phyloP scores from a whole-genome alignment of 2,329 filamentous ascomycete genomes.

The Talaromyces sp. region DNA sequence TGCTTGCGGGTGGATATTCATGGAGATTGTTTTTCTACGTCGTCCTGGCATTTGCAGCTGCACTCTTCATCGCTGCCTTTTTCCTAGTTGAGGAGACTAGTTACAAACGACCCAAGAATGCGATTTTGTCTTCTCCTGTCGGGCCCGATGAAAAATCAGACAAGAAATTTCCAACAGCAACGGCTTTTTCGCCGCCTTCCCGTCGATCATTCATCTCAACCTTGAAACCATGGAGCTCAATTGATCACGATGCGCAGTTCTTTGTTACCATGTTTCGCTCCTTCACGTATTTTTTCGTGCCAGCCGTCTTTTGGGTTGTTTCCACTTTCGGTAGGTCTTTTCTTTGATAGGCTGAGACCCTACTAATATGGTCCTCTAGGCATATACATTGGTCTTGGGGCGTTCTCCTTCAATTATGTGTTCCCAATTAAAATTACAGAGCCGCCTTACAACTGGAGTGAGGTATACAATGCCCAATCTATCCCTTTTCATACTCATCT shows the following conservation, averaged over 20 bases:
- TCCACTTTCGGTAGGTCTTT: conserved; percentile 38
- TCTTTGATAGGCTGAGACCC: neutral
- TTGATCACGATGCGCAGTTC: conserved; percentile 40
- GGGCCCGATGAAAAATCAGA: conserved; percentile 12
- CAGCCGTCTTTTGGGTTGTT: conserved; percentile 47
- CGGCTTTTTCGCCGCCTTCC: conserved; percentile 16
- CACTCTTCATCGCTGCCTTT: conserved; percentile 43
- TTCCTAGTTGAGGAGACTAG: conserved; percentile 57
- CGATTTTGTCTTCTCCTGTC: neutral
- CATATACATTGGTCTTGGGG: conserved; percentile 45
- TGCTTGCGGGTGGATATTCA: conserved; percentile 53
- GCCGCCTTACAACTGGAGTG: conserved; percentile 42
- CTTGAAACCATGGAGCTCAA: conserved; percentile 39
- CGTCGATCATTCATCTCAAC: conserved; percentile 39
- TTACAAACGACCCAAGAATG: conserved; percentile 36
- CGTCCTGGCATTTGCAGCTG: conserved; percentile 48
- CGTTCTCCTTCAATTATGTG: conserved; percentile 46
- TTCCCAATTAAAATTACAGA: conserved; percentile 44
- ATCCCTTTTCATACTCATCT: neutral
- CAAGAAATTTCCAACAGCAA: conserved; percentile 5
- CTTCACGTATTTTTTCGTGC: conserved; percentile 45
- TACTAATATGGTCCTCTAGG: conserved; percentile 12
- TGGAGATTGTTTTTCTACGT: conserved; percentile 60
- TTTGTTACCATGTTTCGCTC: conserved; percentile 42
- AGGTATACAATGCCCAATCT: neutral